Evolutionary conservation across 2,329 filamentous ascomycete species (phyloP), one percentile per base, ranked within the genome.

Genomic region (Aspergillus ochraceus): DNA sequence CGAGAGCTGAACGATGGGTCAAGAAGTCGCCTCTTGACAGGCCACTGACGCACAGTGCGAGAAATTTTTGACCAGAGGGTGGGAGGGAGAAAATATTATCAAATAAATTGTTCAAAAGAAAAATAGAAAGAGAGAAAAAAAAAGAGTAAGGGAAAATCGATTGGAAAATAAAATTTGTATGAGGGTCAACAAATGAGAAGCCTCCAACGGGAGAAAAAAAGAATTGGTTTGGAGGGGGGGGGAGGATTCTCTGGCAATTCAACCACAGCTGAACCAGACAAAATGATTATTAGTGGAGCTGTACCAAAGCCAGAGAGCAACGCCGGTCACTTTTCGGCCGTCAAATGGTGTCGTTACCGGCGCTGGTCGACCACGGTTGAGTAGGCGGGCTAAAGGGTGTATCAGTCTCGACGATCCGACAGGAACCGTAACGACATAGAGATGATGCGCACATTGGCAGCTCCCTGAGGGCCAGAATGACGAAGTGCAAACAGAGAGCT

Each of bases 361-460:
- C 54, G 12, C 39, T 61, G 51, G 55, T 69, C 65, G 65, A 74
- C 71, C 68, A 72, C 68, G 72, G 69, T 71, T 73, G 67, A 60
- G 58, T 49, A 66, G 52, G 54, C 65, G 62, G 61, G 60, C 63
- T 68, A 66, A 61, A 57, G 62, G 62, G 67, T 64, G 59, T 65
- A 66, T 72, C 67, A 66, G 66, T 64, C 59, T 65, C 62, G 68
- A 68, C 65, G 67, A 70, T 73, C 70, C 68, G 68, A 67, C 66
- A 70, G 67, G 67, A 67, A 69, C 68, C 68, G 66, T 52, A 62
- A 60, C 55, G 59, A 62, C 65, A 64, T 60, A 55, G 54, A 62
- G 63, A 70, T 73, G 70, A 70, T 72, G 67, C 71, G 71, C 70
- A 70, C 71, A 74, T 71, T 70, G 59, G 64, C 66, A 66, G 52